Base-by-base conservation (phyloP, 2,329 filamentous ascomycete genomes). In the Septoria linicola region DNA sequence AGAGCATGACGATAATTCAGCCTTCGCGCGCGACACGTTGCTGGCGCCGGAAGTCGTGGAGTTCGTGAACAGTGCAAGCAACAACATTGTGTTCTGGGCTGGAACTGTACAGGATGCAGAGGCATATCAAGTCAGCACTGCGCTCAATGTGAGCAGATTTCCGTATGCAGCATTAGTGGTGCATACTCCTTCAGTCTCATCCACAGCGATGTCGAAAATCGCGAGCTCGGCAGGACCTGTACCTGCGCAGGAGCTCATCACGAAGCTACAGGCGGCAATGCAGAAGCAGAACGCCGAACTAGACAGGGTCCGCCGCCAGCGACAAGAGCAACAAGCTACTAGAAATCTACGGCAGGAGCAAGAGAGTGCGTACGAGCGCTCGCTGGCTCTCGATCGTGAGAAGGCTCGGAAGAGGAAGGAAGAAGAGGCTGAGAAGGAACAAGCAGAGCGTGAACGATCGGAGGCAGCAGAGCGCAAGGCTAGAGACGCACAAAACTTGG, bases 51-150 rank as follows among this genome's bases (percentile, higher is more conserved):
- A 91, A 36, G 84, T 96, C 2, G 77, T 84, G 8, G 73, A 78
- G 4, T 95, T 89, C 63, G 70, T 97, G 61, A 85, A 83, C 58
- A 81, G 92, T 53, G 81, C 87, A 1, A 71, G 77, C 27, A 90
- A 90, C 69, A 87, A 92, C 65, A 81, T 96, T 23, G 76, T 97
- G 30, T 72, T 99, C 2, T 99, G 93, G 93, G 89, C 87, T 34
- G 93, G 93, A 40, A 96, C 90, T 61, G 87, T 97, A 0, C 82
- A 90, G 57, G 93, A 99, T 68, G 87, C 89, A 2, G 93, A 99
- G 72, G 89, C 92, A 4, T 97, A 95, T 70, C 90, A 96, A 68
- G 89, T 96, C 34, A 84, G 90, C n/a, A 80, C 82, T 10, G 89
- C 91, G 39, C 82, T 97, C 57, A 85, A 85, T 61, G 93, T 88